Conservation (phyloP, 768 basidiomycete species). For the Collybiopsis luxurians region DNA sequence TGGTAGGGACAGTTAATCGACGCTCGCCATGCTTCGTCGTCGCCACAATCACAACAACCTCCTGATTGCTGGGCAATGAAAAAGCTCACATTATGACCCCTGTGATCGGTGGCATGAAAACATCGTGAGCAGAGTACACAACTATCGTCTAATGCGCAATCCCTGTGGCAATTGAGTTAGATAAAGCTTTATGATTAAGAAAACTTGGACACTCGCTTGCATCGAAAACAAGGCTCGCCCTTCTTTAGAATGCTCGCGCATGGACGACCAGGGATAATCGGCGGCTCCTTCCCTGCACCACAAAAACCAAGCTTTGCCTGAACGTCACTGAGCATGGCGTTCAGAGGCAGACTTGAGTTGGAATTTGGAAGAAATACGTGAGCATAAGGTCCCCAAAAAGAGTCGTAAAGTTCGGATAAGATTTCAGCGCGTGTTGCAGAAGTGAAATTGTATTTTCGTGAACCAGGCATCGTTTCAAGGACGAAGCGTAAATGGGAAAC, state of each 20-base stretch:
- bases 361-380: slow-evolving; percentile 71
- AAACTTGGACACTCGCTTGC: slow-evolving; percentile 62
- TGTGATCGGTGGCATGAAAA: slow-evolving; percentile 86
- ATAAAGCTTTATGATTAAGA: background rate
- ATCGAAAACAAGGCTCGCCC: slow-evolving; percentile 90
- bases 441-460: slow-evolving; percentile 75
- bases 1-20: slow-evolving; percentile 73
- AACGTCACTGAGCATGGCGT: slow-evolving; percentile 65
- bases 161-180: slow-evolving; percentile 44
- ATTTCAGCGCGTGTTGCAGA: slow-evolving; percentile 76
- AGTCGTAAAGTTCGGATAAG: slow-evolving; percentile 74
- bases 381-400: slow-evolving; percentile 78
- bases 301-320: slow-evolving; percentile 57
- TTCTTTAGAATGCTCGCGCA: slow-evolving; percentile 88
- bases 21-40: slow-evolving; percentile 80
- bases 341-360: slow-evolving; percentile 58
- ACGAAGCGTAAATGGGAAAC: slow-evolving; percentile 72
- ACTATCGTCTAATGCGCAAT: slow-evolving; percentile 87
- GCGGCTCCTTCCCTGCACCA: slow-evolving; percentile 60
- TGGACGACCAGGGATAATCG: slow-evolving; percentile 62
- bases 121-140: slow-evolving; percentile 89
- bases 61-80: slow-evolving; percentile 90
- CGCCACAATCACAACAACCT: slow-evolving; percentile 95
- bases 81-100: slow-evolving; percentile 88
- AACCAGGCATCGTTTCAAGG: slow-evolving; percentile 79